Evolutionary conservation across 257 asterid species (phyloP).

Genomic region (Plectranthus barbatus): DNA sequence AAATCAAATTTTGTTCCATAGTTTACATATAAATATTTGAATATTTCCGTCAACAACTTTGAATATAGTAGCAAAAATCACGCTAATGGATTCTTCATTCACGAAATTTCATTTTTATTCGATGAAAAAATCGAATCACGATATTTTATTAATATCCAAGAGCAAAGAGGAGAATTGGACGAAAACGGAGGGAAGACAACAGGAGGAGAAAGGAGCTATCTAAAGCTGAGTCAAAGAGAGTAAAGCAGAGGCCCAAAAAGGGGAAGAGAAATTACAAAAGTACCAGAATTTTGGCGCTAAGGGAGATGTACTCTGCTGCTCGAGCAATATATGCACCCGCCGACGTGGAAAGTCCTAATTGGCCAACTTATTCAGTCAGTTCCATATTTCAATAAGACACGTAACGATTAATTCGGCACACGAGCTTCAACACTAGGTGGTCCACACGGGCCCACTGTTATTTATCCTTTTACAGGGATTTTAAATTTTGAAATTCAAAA

Average conservation of each 20-base stretch:
- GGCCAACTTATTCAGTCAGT: not conserved
- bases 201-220: conserved; percentile 5
- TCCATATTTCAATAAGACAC: not conserved
- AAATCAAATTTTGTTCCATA: not conserved
- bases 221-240: conserved; percentile 19
- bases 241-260: not conserved
- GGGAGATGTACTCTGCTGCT: not conserved
- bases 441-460: conserved; percentile 3
- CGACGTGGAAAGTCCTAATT: conserved; percentile 7
- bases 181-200: conserved; percentile 8
- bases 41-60: not conserved
- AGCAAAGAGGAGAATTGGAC: not conserved
- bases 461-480: not conserved
- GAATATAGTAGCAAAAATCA: not conserved
- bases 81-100: not conserved
- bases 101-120: not conserved
- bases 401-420: not conserved
- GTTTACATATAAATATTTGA: too few relatives aligned
- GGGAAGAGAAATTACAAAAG: not conserved
- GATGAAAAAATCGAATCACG: not conserved
- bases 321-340: not conserved
- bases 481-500: conserved; percentile 12
- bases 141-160: not conserved
- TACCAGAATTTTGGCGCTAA: conserved; percentile 35
- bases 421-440: not conserved